Percentiles rank a stretch among this genome's conserved stretches.
Conservation (phyloP, 192 early-diverging fungal species). For the Gonapodya sp. region DNA sequence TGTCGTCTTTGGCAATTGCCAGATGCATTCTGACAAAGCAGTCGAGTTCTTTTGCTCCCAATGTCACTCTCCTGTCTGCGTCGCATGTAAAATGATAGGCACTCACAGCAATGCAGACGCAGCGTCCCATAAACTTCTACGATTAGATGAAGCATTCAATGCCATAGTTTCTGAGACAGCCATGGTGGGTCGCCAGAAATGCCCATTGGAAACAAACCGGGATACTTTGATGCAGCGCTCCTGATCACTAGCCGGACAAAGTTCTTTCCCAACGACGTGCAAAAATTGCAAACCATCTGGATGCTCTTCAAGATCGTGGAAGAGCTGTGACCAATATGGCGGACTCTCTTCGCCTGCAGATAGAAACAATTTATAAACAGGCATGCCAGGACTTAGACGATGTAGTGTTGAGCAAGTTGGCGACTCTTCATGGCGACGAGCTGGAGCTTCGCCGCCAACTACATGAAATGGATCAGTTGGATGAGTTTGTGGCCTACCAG, state of each 20-base stretch:
- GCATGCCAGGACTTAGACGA: conserved; percentile 32
- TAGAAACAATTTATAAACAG: conserved; percentile 42
- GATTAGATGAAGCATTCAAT: conserved; percentile 41
- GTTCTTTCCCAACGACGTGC: conserved; percentile 31
- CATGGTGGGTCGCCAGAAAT: conserved; percentile 27
- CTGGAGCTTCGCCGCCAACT: conserved; percentile 41
- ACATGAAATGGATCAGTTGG: conserved; percentile 42
- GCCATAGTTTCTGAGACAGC: conserved; percentile 42
- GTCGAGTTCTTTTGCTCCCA: conserved; percentile 56
- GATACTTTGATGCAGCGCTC: too few relatives aligned
- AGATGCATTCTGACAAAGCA: conserved; percentile 40
- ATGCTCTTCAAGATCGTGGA: conserved; percentile 34
- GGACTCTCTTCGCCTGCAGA: conserved; percentile 28
- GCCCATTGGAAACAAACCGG: too few relatives aligned
- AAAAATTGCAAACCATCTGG: conserved; percentile 43
- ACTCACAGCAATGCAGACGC: conserved; percentile 45
- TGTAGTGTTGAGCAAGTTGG: conserved; percentile 22
- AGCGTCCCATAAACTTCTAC: conserved; percentile 46
- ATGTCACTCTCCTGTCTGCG: conserved; percentile 53
- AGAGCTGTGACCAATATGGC: conserved; percentile 45
- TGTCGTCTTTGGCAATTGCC: conserved; percentile 49
- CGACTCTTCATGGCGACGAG: conserved; percentile 46
- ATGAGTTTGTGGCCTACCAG: conserved; percentile 45
- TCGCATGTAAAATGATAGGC: conserved; percentile 54
- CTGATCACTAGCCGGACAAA: conserved; percentile 29